Evolutionary conservation across 345 rosid genomes (phyloP).

Genomic region (Camelina hispida): DNA sequence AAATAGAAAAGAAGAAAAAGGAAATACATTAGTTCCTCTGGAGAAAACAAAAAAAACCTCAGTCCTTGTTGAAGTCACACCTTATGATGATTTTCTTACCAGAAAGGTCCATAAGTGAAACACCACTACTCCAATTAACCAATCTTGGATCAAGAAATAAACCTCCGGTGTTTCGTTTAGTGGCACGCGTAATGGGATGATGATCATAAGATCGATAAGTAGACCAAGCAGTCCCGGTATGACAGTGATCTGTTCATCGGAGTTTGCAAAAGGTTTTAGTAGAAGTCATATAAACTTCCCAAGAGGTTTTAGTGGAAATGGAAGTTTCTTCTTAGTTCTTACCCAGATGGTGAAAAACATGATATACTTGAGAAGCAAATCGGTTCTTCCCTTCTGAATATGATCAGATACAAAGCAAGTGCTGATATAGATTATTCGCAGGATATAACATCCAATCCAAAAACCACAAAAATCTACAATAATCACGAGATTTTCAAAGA

Average conservation of each 20-base stretch:
- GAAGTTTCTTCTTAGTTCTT: slow-evolving; percentile 19
- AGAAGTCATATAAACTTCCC: neutral
- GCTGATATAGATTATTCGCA: neutral
- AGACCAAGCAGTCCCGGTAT: slow-evolving; percentile 34
- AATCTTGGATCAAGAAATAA: slow-evolving; percentile 27
- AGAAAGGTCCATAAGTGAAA: slow-evolving; percentile 24
- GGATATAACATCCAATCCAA: slow-evolving; percentile 19
- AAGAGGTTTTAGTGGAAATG: neutral
- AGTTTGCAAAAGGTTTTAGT: slow-evolving; percentile 20
- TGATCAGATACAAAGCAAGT: slow-evolving; percentile 22
- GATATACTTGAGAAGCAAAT: slow-evolving; percentile 26
- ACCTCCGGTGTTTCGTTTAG: slow-evolving; percentile 32
- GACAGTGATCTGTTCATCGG: slow-evolving; percentile 28
- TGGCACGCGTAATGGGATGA: slow-evolving; percentile 33
- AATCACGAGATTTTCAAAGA: neutral
- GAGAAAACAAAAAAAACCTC: neutral
- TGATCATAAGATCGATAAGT: slow-evolving; percentile 34
- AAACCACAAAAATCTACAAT: slow-evolving; percentile 32
- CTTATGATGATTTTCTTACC: slow-evolving; percentile 28
- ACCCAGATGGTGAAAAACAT: slow-evolving; percentile 32
- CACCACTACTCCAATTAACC: slow-evolving; percentile 32
- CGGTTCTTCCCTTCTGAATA: slow-evolving; percentile 23
- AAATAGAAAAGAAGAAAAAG: neutral
- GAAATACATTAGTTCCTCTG: neutral
- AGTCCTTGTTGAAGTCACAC: neutral